Conservation (phyloP, 345 rosid genomes). For the Lumnitzera racemosa region DNA sequence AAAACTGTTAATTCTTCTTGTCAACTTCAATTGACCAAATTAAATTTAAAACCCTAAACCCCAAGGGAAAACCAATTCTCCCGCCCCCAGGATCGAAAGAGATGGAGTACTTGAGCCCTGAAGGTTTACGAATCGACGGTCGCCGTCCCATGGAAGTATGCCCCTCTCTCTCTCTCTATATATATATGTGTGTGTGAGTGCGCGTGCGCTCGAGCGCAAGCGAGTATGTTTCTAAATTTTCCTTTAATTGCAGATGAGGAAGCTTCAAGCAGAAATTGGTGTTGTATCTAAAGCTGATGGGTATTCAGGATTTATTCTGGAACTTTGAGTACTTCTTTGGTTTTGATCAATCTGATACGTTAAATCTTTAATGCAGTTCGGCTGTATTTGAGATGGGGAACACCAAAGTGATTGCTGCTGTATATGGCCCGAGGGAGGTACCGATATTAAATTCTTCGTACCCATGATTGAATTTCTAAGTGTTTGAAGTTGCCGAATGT, state of each 20-base stretch:
- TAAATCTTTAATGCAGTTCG: conserved; percentile 36
- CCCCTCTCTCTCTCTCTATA: not conserved
- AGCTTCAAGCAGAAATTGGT: conserved; percentile 80
- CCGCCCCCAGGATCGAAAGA: not conserved
- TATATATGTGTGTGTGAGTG: not conserved
- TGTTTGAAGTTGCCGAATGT: no score
- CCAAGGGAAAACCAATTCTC: not conserved
- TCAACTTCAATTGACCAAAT: no score
- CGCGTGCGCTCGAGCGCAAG: not conserved
- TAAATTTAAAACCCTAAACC: no score
- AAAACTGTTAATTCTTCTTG: no score
- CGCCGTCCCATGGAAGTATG: conserved; percentile 77
- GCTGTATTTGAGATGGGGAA: conserved; percentile 95
- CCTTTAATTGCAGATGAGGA: conserved; percentile 56
- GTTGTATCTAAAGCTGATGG: conserved; percentile 75
- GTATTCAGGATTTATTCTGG: conserved; percentile 17
- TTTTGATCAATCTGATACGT: no score
- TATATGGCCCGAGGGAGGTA: conserved; percentile 96
- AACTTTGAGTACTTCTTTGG: no score
- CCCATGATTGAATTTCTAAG: no score
- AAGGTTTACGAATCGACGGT: conserved; percentile 78
- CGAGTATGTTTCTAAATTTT: not conserved
- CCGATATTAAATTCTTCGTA: not conserved
- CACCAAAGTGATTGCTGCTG: conserved; percentile 94
- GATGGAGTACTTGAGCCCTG: conserved; percentile 85